Evolutionary conservation across 192 early-diverging fungal genomes (phyloP).

Genomic region (Thamnidium elegans): DNA sequence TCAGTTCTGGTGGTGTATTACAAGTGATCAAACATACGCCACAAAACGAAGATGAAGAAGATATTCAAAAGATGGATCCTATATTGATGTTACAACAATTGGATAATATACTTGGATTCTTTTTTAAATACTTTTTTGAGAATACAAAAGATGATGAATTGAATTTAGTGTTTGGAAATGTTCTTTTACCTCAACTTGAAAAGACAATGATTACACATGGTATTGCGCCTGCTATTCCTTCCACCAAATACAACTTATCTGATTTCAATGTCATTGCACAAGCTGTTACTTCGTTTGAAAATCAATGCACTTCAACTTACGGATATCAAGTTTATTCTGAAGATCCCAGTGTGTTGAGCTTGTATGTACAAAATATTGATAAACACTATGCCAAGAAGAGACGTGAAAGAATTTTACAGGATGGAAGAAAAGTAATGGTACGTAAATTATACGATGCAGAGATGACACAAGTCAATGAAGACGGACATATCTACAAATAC

Average conservation of each 20-base stretch:
- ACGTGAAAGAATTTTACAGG: constrained; percentile 39
- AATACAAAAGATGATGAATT: background rate
- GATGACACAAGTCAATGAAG: constrained; percentile 24
- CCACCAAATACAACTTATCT: constrained; percentile 11
- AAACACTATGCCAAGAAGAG: constrained; percentile 45
- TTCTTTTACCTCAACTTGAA: constrained; percentile 17
- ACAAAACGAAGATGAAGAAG: background rate
- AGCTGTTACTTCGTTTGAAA: constrained; percentile 17
- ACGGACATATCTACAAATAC: constrained; percentile 20
- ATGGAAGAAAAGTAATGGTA: constrained; percentile 48
- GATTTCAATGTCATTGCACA: constrained; percentile 11
- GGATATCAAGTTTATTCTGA: constrained; percentile 29
- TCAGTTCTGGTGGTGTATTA: constrained; percentile 1
- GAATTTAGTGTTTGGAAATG: constrained; percentile 22
- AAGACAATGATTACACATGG: constrained; percentile 12
- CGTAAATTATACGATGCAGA: constrained; percentile 43
- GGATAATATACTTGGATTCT: constrained; percentile 21
- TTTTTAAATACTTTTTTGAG: constrained; percentile 18
- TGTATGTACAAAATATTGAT: constrained; percentile 50
- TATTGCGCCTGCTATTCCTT: constrained; percentile 20
- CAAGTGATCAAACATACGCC: background rate
- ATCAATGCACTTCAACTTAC: background rate
- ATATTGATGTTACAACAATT: constrained; percentile 7
- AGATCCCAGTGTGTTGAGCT: constrained; percentile 21
- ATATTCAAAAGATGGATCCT: background rate